Evolutionary conservation across 2,329 filamentous ascomycete genomes (phyloP).

Genomic region (Arthroderma sp.): DNA sequence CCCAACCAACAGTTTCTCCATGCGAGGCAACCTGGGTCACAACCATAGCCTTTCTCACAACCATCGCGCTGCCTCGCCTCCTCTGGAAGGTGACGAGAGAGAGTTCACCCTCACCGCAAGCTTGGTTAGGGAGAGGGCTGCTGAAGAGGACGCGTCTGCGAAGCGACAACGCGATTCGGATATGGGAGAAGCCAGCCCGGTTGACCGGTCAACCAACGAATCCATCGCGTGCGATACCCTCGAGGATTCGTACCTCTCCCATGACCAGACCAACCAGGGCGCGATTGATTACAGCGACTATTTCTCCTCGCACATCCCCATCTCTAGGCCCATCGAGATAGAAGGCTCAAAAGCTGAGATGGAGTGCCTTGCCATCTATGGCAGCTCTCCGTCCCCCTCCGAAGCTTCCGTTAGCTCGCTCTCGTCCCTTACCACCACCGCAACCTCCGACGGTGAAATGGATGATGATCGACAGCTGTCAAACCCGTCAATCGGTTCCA

Average conservation of each 20-base stretch:
- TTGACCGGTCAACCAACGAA: background rate
- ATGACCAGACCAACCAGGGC: background rate
- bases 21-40: constrained; percentile 20
- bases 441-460: constrained; percentile 20
- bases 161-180: constrained; percentile 19
- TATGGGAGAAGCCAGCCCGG: constrained; percentile 19
- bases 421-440: constrained; percentile 30
- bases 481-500: background rate
- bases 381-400: constrained; percentile 31
- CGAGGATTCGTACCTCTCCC: constrained; percentile 1
- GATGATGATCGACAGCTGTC: constrained; percentile 3
- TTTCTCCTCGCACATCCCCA: constrained; percentile 4
- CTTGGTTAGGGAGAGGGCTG: constrained; percentile 52
- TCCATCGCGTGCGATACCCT: background rate
- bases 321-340: constrained; percentile 16
- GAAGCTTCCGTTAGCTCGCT: constrained; percentile 29
- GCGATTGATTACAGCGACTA: background rate
- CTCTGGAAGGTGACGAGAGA: constrained; percentile 13
- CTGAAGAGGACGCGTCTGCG: constrained; percentile 18
- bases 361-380: constrained; percentile 17
- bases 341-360: constrained; percentile 5
- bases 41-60: constrained; percentile 49
- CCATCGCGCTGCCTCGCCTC: constrained; percentile 34
- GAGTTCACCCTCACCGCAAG: constrained; percentile 95
- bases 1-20: constrained; percentile 4